Conservation (phyloP, 1,284 basidiomycete species). For the Malassezia psittaci region DNA sequence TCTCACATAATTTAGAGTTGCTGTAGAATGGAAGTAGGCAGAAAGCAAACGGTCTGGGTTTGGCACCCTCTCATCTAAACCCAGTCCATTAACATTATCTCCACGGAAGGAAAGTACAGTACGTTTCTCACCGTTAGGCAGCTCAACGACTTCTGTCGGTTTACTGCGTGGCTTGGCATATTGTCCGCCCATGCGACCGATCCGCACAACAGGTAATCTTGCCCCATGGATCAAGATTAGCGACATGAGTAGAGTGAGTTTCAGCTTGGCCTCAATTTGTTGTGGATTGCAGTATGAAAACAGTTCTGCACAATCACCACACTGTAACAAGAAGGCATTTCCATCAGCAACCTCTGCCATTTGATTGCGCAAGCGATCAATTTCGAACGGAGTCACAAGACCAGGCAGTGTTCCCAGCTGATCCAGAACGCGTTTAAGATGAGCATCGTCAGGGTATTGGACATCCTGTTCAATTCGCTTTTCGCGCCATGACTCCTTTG, state of each 20-base stretch:
- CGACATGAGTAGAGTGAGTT: conserved; percentile 86
- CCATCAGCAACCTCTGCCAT: conserved; percentile 37
- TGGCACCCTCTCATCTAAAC: conserved; percentile 63
- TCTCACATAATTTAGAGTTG: conserved; percentile 86
- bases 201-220: conserved; percentile 50
- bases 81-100: conserved; percentile 85
- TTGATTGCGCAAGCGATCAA: conserved; percentile 37
- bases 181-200: conserved; percentile 53
- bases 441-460: conserved; percentile 26
- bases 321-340: conserved; percentile 78
- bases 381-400: conserved; percentile 37
- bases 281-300: conserved; percentile 59
- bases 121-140: conserved; percentile 31
- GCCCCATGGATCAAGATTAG: conserved; percentile 88
- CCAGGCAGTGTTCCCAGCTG: conserved; percentile 38
- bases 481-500: conserved; percentile 26
- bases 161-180: conserved; percentile 93
- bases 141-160: conserved; percentile 59
- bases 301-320: conserved; percentile 80
- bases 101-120: conserved; percentile 69
- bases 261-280: conserved; percentile 87
- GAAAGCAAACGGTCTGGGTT: conserved; percentile 73
- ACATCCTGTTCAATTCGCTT: conserved; percentile 41
- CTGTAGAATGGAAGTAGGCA: conserved; percentile 89
- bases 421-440: conserved; percentile 24